Evolutionary conservation across 371 early-diverging fungal genomes (phyloP).

Genomic region (Mucor circinelloides): DNA sequence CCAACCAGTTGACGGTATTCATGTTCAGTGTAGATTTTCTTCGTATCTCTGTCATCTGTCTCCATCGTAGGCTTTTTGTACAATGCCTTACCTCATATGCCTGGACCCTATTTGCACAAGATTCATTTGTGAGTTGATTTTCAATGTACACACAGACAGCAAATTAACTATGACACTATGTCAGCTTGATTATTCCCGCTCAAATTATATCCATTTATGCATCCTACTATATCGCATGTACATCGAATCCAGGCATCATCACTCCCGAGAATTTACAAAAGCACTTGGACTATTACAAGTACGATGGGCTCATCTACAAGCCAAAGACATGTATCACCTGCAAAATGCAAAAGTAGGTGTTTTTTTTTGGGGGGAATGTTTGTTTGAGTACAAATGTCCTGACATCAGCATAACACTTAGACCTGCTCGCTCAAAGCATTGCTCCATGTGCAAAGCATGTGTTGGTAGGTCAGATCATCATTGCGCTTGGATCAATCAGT

Average conservation of each 20-base stretch:
- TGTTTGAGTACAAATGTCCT: background rate
- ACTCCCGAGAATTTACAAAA: constrained; percentile 54
- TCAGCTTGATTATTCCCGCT: constrained; percentile 51
- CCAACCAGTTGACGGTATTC: background rate
- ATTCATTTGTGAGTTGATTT: constrained; percentile 33
- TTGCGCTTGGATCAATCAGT: constrained; percentile 80
- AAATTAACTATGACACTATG: background rate
- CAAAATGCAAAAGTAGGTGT: constrained; percentile 59
- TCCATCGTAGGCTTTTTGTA: constrained; percentile 35
- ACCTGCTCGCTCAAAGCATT: constrained; percentile 81
- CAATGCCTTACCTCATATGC: constrained; percentile 42
- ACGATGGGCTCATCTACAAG: constrained; percentile 66
- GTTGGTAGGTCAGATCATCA: constrained; percentile 75
- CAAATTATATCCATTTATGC: constrained; percentile 62
- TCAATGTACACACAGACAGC: background rate
- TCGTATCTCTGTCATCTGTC: constrained; percentile 29
- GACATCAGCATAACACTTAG: constrained; percentile 18
- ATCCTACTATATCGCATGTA: constrained; percentile 59
- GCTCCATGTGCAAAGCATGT: constrained; percentile 74
- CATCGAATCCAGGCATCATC: constrained; percentile 68
- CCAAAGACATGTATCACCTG: constrained; percentile 72
- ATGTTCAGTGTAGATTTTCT: constrained; percentile 29
- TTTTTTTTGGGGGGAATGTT: background rate
- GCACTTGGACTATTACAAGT: constrained; percentile 57
- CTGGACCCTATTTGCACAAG: constrained; percentile 36